phyloP scores from a whole-genome alignment of 2,329 filamentous ascomycete genomes.

The Knufia petricola region DNA sequence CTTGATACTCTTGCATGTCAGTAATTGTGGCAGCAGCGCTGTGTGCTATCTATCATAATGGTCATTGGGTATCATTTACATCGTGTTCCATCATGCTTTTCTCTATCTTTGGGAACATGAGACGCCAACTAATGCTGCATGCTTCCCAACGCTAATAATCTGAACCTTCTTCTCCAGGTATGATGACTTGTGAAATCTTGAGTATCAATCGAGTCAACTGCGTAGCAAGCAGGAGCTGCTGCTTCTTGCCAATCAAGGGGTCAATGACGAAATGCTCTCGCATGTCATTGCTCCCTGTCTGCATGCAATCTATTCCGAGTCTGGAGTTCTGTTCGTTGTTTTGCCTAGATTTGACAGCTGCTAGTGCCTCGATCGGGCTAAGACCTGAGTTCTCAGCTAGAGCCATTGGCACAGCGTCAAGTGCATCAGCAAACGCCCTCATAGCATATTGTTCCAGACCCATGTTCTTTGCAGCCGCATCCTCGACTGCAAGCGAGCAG shows the following conservation, averaged over 20 bases:
- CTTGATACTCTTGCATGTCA: too few relatives aligned
- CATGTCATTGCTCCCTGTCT: conserved; percentile 74
- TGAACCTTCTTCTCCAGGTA: conserved; percentile 75
- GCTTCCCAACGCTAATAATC: conserved; percentile 57
- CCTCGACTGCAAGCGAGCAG: conserved; percentile 90
- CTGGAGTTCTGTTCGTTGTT: conserved; percentile 72
- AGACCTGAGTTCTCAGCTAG: conserved; percentile 95
- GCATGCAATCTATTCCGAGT: conserved; percentile 96
- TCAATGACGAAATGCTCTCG: conserved; percentile 97
- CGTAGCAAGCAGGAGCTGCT: conserved; percentile 91
- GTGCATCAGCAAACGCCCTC: conserved; percentile 91
- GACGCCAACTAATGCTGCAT: not conserved
- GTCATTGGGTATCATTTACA: conserved; percentile 4
- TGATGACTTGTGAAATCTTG: conserved; percentile 88
- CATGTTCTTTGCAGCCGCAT: conserved; percentile 85
- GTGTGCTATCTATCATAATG: not conserved
- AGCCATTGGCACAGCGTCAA: conserved; percentile 89
- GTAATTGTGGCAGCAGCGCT: too few relatives aligned
- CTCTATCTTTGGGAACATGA: not conserved
- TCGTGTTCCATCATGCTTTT: conserved; percentile 3
- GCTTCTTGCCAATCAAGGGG: conserved; percentile 93
- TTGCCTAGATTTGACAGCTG: conserved; percentile 91
- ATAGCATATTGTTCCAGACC: conserved; percentile 99
- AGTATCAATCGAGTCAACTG: conserved; percentile 97
- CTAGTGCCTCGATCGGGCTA: conserved; percentile 89